A percentile compares a stretch with the other conserved stretches of the same genome.
These are phyloP conservation scores for Choanephora cucurbitarum DNA, from an alignment of 371 early-diverging fungal genomes.

Conservation along the genomic window DNA sequence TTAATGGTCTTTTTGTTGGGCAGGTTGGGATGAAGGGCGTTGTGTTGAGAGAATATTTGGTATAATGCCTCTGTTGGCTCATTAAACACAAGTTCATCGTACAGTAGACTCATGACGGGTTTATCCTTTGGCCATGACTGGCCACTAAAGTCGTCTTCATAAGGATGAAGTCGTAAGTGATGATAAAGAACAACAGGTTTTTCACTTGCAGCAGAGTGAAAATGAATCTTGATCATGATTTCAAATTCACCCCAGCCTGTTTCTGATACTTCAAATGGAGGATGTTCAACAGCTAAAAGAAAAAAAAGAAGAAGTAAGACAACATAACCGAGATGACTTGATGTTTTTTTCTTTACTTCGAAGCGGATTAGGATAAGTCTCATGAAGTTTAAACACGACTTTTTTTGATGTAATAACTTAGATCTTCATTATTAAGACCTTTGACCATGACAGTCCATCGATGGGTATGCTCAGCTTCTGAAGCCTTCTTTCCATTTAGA, in stretches of 20 bases:
- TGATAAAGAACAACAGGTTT: constrained; percentile 85
- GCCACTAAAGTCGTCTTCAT: constrained; percentile 66
- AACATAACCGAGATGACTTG: neutral
- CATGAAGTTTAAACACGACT: constrained; percentile 95
- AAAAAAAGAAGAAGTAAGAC: no score
- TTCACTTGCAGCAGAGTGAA: constrained; percentile 75
- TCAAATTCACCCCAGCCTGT: constrained; percentile 99
- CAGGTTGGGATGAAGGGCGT: constrained; percentile 40
- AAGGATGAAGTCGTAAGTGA: constrained; percentile 80
- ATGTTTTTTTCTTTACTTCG: constrained; percentile 57
- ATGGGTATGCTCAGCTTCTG: constrained; percentile 80
- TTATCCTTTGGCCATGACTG: constrained; percentile 74
- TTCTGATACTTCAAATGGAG: constrained; percentile 93
- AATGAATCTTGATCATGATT: constrained; percentile 88
- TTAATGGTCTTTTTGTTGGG: constrained; percentile 41
- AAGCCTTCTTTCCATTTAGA: constrained; percentile 62
- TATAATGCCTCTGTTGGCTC: constrained; percentile 87
- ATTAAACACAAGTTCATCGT: constrained; percentile 88
- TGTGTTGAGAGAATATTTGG: constrained; percentile 62
- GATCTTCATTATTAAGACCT: constrained; percentile 85
- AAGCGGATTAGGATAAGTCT: constrained; percentile 87
- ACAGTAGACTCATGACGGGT: constrained; percentile 73
- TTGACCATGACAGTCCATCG: constrained; percentile 87
- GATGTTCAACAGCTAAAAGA: constrained; percentile 67
- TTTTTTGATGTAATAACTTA: constrained; percentile 84